These are phyloP conservation scores for Auricularia cornea DNA, from an alignment of 768 basidiomycete genomes.

Conservation along the genomic window DNA sequence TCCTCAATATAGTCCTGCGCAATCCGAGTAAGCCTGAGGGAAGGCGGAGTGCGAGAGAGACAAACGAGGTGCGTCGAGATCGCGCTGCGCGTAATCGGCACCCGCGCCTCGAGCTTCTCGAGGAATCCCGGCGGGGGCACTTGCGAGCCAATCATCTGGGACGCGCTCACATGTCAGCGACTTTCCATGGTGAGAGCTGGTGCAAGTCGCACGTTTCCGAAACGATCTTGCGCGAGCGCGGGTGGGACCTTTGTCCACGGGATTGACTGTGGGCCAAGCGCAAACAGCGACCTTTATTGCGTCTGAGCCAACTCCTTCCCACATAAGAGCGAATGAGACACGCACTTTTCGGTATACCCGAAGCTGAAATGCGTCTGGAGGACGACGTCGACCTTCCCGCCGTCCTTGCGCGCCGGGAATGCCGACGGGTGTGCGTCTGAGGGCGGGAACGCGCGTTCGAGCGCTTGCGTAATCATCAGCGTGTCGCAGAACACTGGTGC, in stretches of 20 bases:
- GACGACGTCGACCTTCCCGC: constrained; percentile 35
- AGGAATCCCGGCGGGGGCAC: constrained; percentile 22
- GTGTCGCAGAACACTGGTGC: constrained; percentile 44
- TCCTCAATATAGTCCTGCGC: constrained; percentile 30
- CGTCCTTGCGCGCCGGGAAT: constrained; percentile 38
- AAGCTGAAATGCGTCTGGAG: constrained; percentile 40
- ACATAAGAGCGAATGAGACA: background rate
- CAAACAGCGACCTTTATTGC: constrained; percentile 31
- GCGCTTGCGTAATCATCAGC: constrained; percentile 40
- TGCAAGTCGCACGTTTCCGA: background rate
- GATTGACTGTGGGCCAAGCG: constrained; percentile 30
- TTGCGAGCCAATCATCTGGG: constrained; percentile 21
- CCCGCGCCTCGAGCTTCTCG: constrained; percentile 25
- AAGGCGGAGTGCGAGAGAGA: background rate
- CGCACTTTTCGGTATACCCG: constrained; percentile 32
- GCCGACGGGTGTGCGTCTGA: constrained; percentile 39
- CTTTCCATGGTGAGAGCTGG: background rate
- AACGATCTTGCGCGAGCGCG: constrained; percentile 42
- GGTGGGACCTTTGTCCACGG: constrained; percentile 42
- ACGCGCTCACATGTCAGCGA: background rate
- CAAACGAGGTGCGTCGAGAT: constrained; percentile 43
- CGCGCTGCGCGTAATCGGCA: constrained; percentile 27
- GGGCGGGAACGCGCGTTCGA: constrained; percentile 49
- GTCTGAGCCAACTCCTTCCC: too few relatives aligned
- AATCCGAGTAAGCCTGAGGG: background rate